Conservation (phyloP, 441 rosid genomes). For the Brassica hybrid region DNA sequence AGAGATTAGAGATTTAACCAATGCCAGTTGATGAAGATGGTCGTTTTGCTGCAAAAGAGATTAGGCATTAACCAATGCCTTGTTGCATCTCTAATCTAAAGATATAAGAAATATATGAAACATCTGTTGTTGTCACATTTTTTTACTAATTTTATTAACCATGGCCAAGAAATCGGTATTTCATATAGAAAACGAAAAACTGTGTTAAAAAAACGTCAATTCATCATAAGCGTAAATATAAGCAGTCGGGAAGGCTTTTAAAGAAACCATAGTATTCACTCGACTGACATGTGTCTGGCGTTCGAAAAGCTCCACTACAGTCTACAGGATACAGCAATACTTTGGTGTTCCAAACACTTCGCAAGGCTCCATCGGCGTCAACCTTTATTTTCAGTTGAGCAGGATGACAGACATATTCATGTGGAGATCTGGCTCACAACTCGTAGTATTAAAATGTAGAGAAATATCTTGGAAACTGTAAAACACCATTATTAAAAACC, state of each 20-base stretch:
- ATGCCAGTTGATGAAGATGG: no score
- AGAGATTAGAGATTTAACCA: no score
- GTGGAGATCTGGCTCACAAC: not conserved
- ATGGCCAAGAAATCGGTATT: no score
- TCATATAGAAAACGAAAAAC: no score
- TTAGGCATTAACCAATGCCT: no score
- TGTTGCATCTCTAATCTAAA: no score
- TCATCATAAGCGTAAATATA: not conserved
- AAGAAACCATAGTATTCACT: not conserved
- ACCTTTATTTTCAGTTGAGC: not conserved
- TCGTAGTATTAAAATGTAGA: no score
- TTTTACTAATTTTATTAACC: no score
- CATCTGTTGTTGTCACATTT: no score
- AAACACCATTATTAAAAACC: not conserved
- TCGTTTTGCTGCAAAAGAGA: no score
- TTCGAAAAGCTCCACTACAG: not conserved
- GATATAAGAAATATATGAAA: no score
- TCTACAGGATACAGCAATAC: not conserved
- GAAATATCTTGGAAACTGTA: not conserved
- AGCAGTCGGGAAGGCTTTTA: not conserved
- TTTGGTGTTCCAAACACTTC: not conserved
- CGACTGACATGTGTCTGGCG: not conserved
- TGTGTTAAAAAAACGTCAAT: no score
- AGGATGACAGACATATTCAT: not conserved
- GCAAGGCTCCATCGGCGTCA: not conserved